Percentiles rank a stretch among this genome's conserved stretches.
Evolutionary conservation across 257 asterid species (phyloP).

Genomic region (Handroanthus guayacan): DNA sequence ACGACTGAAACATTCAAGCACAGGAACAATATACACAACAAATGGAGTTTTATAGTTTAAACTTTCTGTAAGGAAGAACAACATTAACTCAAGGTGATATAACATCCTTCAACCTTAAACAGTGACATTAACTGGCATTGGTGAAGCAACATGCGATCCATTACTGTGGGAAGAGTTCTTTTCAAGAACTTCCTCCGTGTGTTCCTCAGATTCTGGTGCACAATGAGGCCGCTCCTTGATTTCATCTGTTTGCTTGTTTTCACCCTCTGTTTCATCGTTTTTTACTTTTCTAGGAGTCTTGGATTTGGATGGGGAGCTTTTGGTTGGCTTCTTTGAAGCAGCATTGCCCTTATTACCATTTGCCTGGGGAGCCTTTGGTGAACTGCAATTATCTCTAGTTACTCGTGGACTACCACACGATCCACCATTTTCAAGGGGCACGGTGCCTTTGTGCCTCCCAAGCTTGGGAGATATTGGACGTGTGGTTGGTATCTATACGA

Average conservation of each 20-base stretch:
- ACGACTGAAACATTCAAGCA: conserved; percentile 38
- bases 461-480: conserved; percentile 88
- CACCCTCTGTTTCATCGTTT: conserved; percentile 34
- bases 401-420: conserved; percentile 53
- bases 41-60: conserved; percentile 16
- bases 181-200: conserved; percentile 26
- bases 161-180: conserved; percentile 32
- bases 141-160: conserved; percentile 31
- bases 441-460: conserved; percentile 65
- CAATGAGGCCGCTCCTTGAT: conserved; percentile 35
- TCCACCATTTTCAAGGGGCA: conserved; percentile 47
- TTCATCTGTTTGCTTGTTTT: conserved; percentile 38
- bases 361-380: conserved; percentile 44
- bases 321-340: conserved; percentile 42
- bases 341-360: conserved; percentile 37
- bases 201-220: conserved; percentile 37
- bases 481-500: conserved; percentile 71
- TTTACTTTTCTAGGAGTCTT: conserved; percentile 45
- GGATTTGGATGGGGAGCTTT: conserved; percentile 53
- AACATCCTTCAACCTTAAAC: conserved; percentile 51
- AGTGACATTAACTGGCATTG: conserved; percentile 44
- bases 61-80: background rate
- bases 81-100: background rate
- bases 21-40: conserved; percentile 46
- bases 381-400: conserved; percentile 41